phyloP scores from a whole-genome alignment of 2,329 filamentous ascomycete species.

The Apiospora koreana region DNA sequence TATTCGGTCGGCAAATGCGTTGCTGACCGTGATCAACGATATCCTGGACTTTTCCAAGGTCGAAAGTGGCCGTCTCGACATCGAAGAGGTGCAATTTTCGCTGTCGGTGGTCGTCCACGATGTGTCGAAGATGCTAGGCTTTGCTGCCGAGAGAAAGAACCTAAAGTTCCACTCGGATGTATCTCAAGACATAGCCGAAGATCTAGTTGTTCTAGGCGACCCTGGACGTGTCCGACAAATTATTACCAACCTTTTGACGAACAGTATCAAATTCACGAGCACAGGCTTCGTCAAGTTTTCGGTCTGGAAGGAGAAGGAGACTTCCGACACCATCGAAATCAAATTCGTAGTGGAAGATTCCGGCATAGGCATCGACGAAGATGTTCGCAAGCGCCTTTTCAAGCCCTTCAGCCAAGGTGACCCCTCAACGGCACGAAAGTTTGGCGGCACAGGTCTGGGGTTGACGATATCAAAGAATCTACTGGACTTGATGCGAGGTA shows the following conservation, averaged over 20 bases:
- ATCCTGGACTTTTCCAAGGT: conserved; percentile 90
- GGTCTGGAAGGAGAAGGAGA: conserved; percentile 64
- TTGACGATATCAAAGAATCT: conserved; percentile 81
- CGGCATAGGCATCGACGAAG: conserved; percentile 79
- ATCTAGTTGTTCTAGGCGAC: conserved; percentile 82
- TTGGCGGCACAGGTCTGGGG: conserved; percentile 76
- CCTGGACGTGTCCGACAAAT: conserved; percentile 83
- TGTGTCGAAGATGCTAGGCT: conserved; percentile 84
- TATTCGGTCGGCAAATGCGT: conserved; percentile 74
- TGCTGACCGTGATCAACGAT: conserved; percentile 88
- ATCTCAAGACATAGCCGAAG: conserved; percentile 60
- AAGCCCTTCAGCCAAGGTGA: conserved; percentile 83
- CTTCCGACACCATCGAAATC: conserved; percentile 64
- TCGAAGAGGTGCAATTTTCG: conserved; percentile 80
- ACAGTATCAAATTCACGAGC: conserved; percentile 74
- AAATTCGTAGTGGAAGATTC: conserved; percentile 76
- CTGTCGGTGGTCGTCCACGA: conserved; percentile 73
- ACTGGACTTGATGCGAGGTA: conserved; percentile 76
- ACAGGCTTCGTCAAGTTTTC: conserved; percentile 68
- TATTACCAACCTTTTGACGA: conserved; percentile 76
- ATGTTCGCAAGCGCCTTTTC: conserved; percentile 72
- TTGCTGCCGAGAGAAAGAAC: conserved; percentile 79
- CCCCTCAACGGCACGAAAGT: conserved; percentile 75
- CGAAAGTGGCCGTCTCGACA: conserved; percentile 74
- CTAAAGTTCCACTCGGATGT: conserved; percentile 71